Conservation (phyloP, 257 asterid species). For the Ballota nigra region DNA sequence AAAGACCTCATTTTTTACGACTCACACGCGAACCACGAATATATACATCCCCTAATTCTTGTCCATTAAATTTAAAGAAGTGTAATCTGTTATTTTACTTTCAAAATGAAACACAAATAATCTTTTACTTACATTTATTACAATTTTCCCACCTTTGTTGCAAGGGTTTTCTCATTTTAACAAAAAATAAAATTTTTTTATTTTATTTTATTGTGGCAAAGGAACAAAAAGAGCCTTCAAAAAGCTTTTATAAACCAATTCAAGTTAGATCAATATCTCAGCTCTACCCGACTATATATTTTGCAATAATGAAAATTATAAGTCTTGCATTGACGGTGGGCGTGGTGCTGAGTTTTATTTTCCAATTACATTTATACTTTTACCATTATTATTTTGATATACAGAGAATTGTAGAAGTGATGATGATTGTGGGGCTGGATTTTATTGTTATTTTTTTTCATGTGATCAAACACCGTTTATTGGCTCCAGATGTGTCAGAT, state of each 20-base stretch:
- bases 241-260: not conserved
- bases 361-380: not conserved
- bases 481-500: slow-evolving; percentile 58
- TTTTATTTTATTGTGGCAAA: not conserved
- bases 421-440: slow-evolving; percentile 56
- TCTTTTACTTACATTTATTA: too few species aligned
- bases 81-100: not conserved
- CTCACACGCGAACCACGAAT: too few species aligned
- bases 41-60: too few species aligned
- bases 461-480: slow-evolving; percentile 44
- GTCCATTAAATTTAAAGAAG: not conserved
- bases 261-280: not conserved
- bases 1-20: not conserved
- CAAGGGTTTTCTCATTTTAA: not conserved
- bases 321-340: too few species aligned
- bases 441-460: slow-evolving; percentile 43
- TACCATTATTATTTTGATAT: not conserved
- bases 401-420: slow-evolving; percentile 45
- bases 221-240: not conserved
- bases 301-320: too few species aligned
- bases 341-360: too few species aligned
- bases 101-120: not conserved
- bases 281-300: not conserved
- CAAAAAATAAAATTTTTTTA: not conserved
- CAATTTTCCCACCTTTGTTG: not conserved